Conservation (phyloP, 2,329 filamentous ascomycete genomes). For the Pestalotiopsis sp. region DNA sequence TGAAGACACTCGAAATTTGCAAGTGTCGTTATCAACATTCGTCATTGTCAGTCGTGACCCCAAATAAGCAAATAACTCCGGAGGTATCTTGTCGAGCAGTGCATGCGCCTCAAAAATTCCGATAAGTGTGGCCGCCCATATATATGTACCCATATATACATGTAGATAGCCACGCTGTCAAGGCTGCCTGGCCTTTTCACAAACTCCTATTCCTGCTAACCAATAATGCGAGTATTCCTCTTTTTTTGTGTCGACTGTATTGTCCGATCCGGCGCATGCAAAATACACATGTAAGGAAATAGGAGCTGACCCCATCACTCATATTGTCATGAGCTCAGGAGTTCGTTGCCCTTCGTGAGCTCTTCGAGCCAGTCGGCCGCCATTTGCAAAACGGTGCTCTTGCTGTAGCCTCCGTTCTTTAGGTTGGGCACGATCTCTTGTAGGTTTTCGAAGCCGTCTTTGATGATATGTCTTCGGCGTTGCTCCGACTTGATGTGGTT, state of each 20-base stretch:
- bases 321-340: slow-evolving; percentile 45
- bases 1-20: not conserved
- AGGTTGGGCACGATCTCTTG: slow-evolving; percentile 76
- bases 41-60: not conserved
- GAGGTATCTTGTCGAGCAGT: slow-evolving; percentile 13
- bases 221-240: not conserved
- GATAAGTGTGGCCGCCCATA: slow-evolving; percentile 8
- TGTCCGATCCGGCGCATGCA: slow-evolving; percentile 11
- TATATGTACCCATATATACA: not conserved
- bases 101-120: not conserved
- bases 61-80: slow-evolving; percentile 11
- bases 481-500: slow-evolving; percentile 66
- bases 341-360: slow-evolving; percentile 69
- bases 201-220: slow-evolving; percentile 9
- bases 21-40: slow-evolving; percentile 7
- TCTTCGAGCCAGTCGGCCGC: slow-evolving; percentile 79
- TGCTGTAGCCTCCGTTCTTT: slow-evolving; percentile 76
- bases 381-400: slow-evolving; percentile 77
- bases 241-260: slow-evolving; percentile 6
- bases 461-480: slow-evolving; percentile 68
- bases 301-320: not conserved
- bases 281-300: slow-evolving; percentile 10
- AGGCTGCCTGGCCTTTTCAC: not conserved
- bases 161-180: not conserved
- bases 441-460: slow-evolving; percentile 82